These are phyloP conservation scores for Soucietia sequanensis DNA, from an alignment of 805 yeast species.

Conservation along the genomic window DNA sequence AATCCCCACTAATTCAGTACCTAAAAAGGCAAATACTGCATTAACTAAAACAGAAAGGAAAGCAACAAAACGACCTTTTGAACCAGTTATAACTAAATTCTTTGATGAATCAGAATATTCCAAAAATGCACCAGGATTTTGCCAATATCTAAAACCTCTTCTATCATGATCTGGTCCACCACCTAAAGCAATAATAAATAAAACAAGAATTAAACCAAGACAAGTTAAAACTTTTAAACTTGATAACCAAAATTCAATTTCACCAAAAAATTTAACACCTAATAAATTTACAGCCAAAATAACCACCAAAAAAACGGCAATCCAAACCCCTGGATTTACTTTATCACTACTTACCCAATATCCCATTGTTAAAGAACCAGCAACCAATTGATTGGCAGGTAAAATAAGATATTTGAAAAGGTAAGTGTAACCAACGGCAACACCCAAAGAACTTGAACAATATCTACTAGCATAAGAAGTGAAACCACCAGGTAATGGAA, in stretches of 20 bases:
- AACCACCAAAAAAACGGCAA: constrained; percentile 45
- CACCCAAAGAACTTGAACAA: constrained; percentile 65
- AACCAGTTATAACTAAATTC: constrained; percentile 35
- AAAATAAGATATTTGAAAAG: constrained; percentile 53
- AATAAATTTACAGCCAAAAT: constrained; percentile 42
- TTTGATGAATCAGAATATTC: constrained; percentile 44
- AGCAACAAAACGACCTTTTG: constrained; percentile 57
- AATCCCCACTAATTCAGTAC: constrained; percentile 69
- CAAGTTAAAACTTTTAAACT: constrained; percentile 63
- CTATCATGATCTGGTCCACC: constrained; percentile 78
- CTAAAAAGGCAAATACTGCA: constrained; percentile 69
- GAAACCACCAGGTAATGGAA: constrained; percentile 66
- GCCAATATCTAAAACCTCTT: constrained; percentile 71
- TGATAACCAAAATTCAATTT: constrained; percentile 64
- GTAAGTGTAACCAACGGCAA: constrained; percentile 67
- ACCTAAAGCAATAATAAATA: constrained; percentile 68
- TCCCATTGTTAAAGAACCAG: constrained; percentile 53
- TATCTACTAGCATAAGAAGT: constrained; percentile 64
- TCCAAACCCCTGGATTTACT: constrained; percentile 59
- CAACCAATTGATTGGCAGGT: constrained; percentile 64
- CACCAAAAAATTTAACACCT: constrained; percentile 54
- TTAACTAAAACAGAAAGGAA: constrained; percentile 62
- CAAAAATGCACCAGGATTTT: constrained; percentile 61
- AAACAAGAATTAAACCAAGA: constrained; percentile 62
- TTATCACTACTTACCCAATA: constrained; percentile 50